phyloP scores from a whole-genome alignment of 352 stramenopile species.

The Globisporangium megalacanthum region DNA sequence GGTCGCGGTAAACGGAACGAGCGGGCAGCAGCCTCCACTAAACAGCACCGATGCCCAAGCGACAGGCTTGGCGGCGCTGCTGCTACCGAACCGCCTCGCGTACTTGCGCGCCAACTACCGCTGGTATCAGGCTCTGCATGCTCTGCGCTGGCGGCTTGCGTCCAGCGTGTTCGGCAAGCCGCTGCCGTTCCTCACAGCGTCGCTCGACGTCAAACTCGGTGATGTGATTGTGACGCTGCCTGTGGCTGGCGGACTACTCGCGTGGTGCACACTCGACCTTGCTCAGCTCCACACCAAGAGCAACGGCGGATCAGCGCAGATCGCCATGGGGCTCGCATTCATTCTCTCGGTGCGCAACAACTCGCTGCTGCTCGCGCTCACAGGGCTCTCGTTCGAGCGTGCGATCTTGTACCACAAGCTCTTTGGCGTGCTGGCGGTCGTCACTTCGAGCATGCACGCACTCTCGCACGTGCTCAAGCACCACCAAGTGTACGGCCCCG shows the following conservation, averaged over 20 bases:
- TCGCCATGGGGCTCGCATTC: constrained; percentile 34
- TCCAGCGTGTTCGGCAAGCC: constrained; percentile 1
- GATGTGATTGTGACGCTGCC: constrained; percentile 30
- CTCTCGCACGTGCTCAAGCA: constrained; percentile 32
- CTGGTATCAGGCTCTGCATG: background rate
- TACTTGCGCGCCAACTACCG: background rate
- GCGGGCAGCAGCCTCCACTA: no score
- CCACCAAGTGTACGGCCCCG: constrained; percentile 1
- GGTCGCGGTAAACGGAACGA: no score
- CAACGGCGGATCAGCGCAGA: constrained; percentile 18
- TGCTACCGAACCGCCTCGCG: background rate
- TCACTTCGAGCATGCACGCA: constrained; percentile 32
- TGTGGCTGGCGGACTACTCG: constrained; percentile 13
- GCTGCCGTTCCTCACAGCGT: constrained; percentile 16
- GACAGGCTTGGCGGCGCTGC: background rate
- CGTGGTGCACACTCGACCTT: constrained; percentile 14
- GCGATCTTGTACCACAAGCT: constrained; percentile 49
- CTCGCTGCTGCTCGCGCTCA: constrained; percentile 30
- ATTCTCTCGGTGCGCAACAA: constrained; percentile 46
- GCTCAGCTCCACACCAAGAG: constrained; percentile 15
- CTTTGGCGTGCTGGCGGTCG: constrained; percentile 23
- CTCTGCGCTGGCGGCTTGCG: constrained; percentile 5
- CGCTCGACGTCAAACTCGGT: constrained; percentile 29
- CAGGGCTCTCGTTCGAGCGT: constrained; percentile 45
- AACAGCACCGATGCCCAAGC: no score